Evolutionary conservation across 148 eudicot species (phyloP).

Genomic region (Tetragonia tetragonoides): DNA sequence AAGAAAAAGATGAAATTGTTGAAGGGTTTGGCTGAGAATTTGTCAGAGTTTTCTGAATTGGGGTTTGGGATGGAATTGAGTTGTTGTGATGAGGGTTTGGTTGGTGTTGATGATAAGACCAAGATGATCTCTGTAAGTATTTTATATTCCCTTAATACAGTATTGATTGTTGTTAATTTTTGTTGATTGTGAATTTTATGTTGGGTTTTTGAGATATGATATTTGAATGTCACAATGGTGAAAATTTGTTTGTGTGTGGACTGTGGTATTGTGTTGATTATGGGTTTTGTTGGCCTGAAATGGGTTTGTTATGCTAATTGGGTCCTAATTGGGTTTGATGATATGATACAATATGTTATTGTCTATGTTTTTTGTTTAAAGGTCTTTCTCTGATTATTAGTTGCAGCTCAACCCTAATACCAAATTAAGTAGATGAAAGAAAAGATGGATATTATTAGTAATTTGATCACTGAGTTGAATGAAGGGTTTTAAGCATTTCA

Average conservation of each 20-base stretch:
- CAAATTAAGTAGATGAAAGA: too few relatives aligned
- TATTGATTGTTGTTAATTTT: too few relatives aligned
- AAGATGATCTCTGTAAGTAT: slow-evolving; percentile 46
- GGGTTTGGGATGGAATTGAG: slow-evolving; percentile 41
- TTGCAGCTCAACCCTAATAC: too few relatives aligned
- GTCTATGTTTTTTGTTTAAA: too few relatives aligned
- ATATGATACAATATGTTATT: too few relatives aligned
- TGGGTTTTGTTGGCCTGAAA: background rate
- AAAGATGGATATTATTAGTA: too few relatives aligned
- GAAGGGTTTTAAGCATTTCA: too few relatives aligned
- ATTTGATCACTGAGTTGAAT: too few relatives aligned
- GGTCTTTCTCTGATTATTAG: too few relatives aligned
- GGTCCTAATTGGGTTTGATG: background rate
- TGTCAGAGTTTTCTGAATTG: slow-evolving; percentile 42
- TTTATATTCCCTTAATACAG: background rate
- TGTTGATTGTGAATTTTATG: background rate
- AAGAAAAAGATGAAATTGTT: slow-evolving; percentile 57
- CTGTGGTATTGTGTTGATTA: background rate
- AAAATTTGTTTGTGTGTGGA: background rate
- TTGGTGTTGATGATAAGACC: slow-evolving; percentile 25
- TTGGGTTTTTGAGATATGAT: background rate
- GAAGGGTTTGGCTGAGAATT: slow-evolving; percentile 44
- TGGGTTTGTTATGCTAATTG: background rate
- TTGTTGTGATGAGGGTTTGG: slow-evolving; percentile 17
- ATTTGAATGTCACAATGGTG: too few relatives aligned